Evolutionary conservation across 2,329 filamentous ascomycete genomes (phyloP).

Genomic region (Aspergillus sp.): DNA sequence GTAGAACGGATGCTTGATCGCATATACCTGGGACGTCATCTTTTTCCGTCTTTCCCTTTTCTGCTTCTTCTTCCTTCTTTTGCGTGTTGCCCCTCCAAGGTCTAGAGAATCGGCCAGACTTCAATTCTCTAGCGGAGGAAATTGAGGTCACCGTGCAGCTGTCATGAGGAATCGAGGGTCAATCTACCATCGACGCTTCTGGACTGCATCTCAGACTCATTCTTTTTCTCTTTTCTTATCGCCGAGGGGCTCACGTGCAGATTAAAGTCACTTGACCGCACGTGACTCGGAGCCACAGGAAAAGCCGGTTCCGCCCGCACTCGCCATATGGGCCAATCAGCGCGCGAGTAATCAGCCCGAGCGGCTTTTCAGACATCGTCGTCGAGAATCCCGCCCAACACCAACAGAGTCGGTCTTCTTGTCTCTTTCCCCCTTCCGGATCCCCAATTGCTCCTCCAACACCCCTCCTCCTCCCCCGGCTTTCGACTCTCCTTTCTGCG

Average conservation of each 20-base stretch:
- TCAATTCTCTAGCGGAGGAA: slow-evolving; percentile 59
- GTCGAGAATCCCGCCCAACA: slow-evolving; percentile 15
- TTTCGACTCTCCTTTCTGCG: slow-evolving; percentile 30
- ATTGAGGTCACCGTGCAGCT: slow-evolving; percentile 54
- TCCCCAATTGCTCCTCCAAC: slow-evolving; percentile 26
- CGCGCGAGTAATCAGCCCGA: slow-evolving; percentile 31
- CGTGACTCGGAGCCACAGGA: slow-evolving; percentile 16
- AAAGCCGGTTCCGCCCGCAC: slow-evolving; percentile 32
- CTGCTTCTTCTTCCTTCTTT: too few relatives aligned
- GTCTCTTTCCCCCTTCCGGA: slow-evolving; percentile 13
- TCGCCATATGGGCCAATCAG: slow-evolving; percentile 35
- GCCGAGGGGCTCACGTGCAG: slow-evolving; percentile 12
- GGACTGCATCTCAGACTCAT: not conserved
- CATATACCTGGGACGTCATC: slow-evolving; percentile 49
- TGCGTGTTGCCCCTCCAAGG: slow-evolving; percentile 30
- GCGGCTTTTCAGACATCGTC: slow-evolving; percentile 35
- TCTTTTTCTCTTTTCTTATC: slow-evolving; percentile 7
- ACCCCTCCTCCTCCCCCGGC: slow-evolving; percentile 28
- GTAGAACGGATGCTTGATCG: slow-evolving; percentile 9
- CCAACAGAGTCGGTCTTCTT: slow-evolving; percentile 22
- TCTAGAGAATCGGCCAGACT: slow-evolving; percentile 70
- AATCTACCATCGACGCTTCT: not conserved
- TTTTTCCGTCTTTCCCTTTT: slow-evolving; percentile 2
- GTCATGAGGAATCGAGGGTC: slow-evolving; percentile 18
- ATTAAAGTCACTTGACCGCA: slow-evolving; percentile 16